Conservation (phyloP, 1,284 basidiomycete species). For the Mycena citricolor region DNA sequence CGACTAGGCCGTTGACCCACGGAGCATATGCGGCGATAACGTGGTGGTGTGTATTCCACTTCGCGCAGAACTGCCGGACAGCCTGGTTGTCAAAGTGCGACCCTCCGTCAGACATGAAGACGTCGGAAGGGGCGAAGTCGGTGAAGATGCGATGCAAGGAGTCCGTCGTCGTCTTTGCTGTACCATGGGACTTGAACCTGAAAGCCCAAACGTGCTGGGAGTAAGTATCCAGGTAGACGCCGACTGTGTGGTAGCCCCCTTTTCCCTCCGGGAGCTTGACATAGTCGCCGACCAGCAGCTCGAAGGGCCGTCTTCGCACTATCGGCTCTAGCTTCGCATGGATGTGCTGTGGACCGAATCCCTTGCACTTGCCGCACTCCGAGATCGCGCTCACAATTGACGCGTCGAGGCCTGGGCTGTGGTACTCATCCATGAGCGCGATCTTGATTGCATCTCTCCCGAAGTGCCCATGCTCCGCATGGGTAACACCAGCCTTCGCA, state of each 20-base stretch:
- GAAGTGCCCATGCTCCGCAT: constrained; percentile 30
- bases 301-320: constrained; percentile 34
- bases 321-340: constrained; percentile 37
- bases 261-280: constrained; percentile 33
- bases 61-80: constrained; percentile 29
- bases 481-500: constrained; percentile 22
- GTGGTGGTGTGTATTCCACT: constrained; percentile 24
- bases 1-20: constrained; percentile 26
- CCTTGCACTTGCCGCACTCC: constrained; percentile 30
- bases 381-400: constrained; percentile 30
- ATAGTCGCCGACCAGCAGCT: constrained; percentile 35
- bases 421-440: constrained; percentile 27
- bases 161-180: constrained; percentile 26
- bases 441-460: constrained; percentile 31
- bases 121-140: constrained; percentile 28
- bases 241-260: constrained; percentile 26
- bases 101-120: constrained; percentile 36
- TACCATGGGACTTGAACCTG: constrained; percentile 5
- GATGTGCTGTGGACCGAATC: constrained; percentile 28
- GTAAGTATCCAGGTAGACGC: constrained; percentile 3
- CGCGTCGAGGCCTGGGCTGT: constrained; percentile 30
- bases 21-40: constrained; percentile 37
- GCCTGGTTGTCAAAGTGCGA: constrained; percentile 35
- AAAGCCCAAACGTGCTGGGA: constrained; percentile 6
- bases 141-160: constrained; percentile 26